Conservation (phyloP, 352 stramenopile genomes). For the Globisporangium uncinulatum region DNA sequence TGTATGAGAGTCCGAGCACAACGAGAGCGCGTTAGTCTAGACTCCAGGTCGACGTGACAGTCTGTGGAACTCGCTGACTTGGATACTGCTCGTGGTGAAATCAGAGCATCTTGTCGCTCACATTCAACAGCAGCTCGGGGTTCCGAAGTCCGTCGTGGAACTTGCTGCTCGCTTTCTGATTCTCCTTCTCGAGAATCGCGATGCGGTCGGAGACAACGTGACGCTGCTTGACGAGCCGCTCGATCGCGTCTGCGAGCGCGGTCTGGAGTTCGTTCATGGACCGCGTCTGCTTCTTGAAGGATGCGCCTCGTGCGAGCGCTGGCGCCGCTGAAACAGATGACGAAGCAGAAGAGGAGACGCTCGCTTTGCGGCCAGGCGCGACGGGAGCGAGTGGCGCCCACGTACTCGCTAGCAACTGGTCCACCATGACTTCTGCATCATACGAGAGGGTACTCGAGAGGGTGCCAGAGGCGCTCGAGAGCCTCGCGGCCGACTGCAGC, state of each 20-base stretch:
- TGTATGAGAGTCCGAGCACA: not conserved
- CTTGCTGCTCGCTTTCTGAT: constrained; percentile 38
- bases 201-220: constrained; percentile 55
- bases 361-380: constrained; percentile 11
- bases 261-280: constrained; percentile 63
- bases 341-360: not conserved
- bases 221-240: constrained; percentile 50
- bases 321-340: not conserved
- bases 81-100: no score
- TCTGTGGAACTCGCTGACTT: not conserved
- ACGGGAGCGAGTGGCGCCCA: constrained; percentile 25
- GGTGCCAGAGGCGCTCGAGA: constrained; percentile 10
- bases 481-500: constrained; percentile 18
- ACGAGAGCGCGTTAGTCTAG: not conserved
- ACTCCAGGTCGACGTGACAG: not conserved
- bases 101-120: constrained; percentile 8
- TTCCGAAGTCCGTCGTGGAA: constrained; percentile 60
- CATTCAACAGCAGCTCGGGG: constrained; percentile 52
- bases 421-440: constrained; percentile 70
- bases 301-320: constrained; percentile 9
- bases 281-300: constrained; percentile 51
- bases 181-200: constrained; percentile 54
- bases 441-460: constrained; percentile 17
- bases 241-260: constrained; percentile 52
- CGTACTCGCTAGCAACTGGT: constrained; percentile 62